These are phyloP conservation scores for Yarrowia porcina DNA, from an alignment of 805 yeast genomes.

Conservation along the genomic window DNA sequence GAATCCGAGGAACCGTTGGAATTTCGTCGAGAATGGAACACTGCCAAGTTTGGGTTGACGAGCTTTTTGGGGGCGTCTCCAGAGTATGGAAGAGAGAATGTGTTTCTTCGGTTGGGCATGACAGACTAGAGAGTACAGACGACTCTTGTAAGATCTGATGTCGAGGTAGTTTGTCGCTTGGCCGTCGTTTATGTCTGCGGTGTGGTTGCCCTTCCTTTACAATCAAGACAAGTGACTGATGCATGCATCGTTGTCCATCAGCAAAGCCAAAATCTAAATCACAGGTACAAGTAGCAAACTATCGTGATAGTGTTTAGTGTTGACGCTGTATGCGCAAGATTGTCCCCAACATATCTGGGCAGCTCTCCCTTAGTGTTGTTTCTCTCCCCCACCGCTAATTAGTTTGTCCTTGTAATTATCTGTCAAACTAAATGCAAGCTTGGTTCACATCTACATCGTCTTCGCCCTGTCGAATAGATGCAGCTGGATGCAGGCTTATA, in stretches of 20 bases:
- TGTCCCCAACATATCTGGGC: not conserved
- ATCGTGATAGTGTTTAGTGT: constrained; percentile 8
- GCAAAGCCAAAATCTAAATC: constrained; percentile 13
- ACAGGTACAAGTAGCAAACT: not conserved
- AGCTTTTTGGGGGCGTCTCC: constrained; percentile 12
- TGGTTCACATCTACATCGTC: too few relatives aligned
- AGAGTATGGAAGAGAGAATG: constrained; percentile 17
- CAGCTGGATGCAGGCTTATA: too few relatives aligned
- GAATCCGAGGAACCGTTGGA: constrained; percentile 22
- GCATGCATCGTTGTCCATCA: constrained; percentile 12
- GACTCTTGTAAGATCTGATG: not conserved
- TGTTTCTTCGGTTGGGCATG: constrained; percentile 21
- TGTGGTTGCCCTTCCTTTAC: not conserved
- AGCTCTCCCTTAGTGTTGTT: too few relatives aligned
- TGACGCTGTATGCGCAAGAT: constrained; percentile 3
- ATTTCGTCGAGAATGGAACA: constrained; percentile 10
- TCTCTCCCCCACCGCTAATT: too few relatives aligned
- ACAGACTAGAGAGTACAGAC: not conserved
- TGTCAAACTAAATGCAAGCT: too few relatives aligned
- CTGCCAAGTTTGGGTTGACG: constrained; percentile 16
- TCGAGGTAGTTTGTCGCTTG: not conserved
- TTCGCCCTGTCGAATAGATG: too few relatives aligned
- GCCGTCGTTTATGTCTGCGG: not conserved
- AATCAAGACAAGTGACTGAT: not conserved
- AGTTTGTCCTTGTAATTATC: too few relatives aligned